These are phyloP conservation scores for Epichloe scottii DNA, from an alignment of 2,329 filamentous ascomycete genomes.

Conservation along the genomic window DNA sequence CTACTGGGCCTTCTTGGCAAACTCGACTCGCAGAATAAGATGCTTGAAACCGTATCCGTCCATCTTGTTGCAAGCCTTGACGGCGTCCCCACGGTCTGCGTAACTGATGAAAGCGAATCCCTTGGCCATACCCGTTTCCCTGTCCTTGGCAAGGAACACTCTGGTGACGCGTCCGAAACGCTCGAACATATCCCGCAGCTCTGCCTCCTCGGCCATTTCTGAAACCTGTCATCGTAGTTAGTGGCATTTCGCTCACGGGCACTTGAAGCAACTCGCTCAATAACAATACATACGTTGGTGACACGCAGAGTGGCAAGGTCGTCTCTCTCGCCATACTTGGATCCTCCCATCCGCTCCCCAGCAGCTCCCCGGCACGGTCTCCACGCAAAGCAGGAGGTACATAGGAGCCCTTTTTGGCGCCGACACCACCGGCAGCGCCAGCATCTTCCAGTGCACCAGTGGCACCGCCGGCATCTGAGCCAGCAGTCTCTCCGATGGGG, in stretches of 20 bases:
- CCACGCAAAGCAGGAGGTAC: conserved; percentile 88
- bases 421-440: conserved; percentile 34
- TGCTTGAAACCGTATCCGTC: conserved; percentile 89
- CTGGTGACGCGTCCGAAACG: conserved; percentile 91
- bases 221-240: conserved; percentile 50
- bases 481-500: conserved; percentile 53
- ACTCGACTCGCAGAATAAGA: conserved; percentile 76
- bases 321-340: conserved; percentile 88
- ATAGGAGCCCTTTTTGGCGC: conserved; percentile 67
- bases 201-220: conserved; percentile 91
- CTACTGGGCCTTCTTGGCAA: conserved; percentile 59
- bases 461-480: conserved; percentile 35
- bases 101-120: conserved; percentile 99
- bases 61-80: conserved; percentile 92
- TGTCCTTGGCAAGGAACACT: conserved; percentile 95
- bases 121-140: conserved; percentile 92
- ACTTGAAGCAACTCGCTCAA: background rate
- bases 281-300: conserved; percentile 68
- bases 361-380: conserved; percentile 39
- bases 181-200: conserved; percentile 96
- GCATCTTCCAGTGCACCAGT: conserved; percentile 41
- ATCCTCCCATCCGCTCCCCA: conserved; percentile 67
- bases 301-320: conserved; percentile 93
- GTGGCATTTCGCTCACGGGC: conserved; percentile 14
- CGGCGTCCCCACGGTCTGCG: conserved; percentile 77